Evolutionary conservation across 164 flowering plant species (phyloP).

Genomic region (Saururus chinensis): DNA sequence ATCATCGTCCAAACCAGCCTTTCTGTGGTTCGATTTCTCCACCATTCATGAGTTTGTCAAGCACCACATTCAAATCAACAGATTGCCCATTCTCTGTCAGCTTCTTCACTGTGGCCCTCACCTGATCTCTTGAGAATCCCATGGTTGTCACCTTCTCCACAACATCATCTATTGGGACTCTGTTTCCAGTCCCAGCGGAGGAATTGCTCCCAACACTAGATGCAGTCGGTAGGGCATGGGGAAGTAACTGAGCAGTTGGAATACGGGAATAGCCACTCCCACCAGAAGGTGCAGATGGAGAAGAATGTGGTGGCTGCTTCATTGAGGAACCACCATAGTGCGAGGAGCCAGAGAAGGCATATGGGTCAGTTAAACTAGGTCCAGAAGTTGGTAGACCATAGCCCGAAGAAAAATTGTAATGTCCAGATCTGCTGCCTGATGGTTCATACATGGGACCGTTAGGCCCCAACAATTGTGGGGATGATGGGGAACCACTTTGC

Average conservation of each 20-base stretch:
- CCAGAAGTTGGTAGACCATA: slow-evolving; percentile 34
- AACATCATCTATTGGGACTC: slow-evolving; percentile 87
- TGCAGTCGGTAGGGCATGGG: slow-evolving; percentile 75
- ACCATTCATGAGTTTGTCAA: slow-evolving; percentile 90
- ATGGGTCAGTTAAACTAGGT: slow-evolving; percentile 34
- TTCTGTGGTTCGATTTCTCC: slow-evolving; percentile 55
- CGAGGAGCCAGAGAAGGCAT: slow-evolving; percentile 44
- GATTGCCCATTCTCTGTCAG: slow-evolving; percentile 90
- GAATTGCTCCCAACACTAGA: slow-evolving; percentile 41
- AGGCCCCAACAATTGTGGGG: slow-evolving; percentile 47
- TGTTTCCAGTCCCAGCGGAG: slow-evolving; percentile 57
- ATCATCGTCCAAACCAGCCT: slow-evolving; percentile 67
- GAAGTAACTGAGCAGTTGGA: slow-evolving; percentile 74
- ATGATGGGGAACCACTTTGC: slow-evolving; percentile 30
- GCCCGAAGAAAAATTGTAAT: slow-evolving; percentile 24
- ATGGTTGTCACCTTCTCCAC: slow-evolving; percentile 70
- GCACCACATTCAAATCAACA: slow-evolving; percentile 80
- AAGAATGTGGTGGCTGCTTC: slow-evolving; percentile 36
- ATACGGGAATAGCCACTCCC: slow-evolving; percentile 66
- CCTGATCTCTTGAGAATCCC: slow-evolving; percentile 92
- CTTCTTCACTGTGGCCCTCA: slow-evolving; percentile 66
- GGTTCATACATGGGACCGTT: slow-evolving; percentile 38
- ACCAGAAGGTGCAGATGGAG: slow-evolving; percentile 31
- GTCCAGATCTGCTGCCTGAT: slow-evolving; percentile 39
- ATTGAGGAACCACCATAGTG: slow-evolving; percentile 35